These are phyloP conservation scores for Rhododendron kiyosumense DNA, from an alignment of 148 eudicot genomes.

Conservation along the genomic window DNA sequence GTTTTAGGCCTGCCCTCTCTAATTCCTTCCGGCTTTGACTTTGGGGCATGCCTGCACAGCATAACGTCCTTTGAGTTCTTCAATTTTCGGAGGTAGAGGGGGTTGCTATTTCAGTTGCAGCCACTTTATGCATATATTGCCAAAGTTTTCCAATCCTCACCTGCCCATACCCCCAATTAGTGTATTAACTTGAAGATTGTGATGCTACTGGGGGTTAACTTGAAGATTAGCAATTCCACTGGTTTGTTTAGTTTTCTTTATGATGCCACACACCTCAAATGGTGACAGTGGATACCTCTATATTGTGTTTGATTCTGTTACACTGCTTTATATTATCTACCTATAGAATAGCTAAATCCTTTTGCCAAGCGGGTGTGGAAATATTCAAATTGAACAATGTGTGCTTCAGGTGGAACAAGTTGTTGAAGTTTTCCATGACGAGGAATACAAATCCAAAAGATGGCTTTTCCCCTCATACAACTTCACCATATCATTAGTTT, in stretches of 20 bases:
- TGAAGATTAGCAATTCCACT: background rate
- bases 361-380: background rate
- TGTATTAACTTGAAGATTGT: background rate
- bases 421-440: slow-evolving; percentile 39
- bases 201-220: background rate
- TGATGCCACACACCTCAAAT: background rate
- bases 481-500: slow-evolving; percentile 32
- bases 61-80: background rate
- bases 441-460: slow-evolving; percentile 33
- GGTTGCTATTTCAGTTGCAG: background rate
- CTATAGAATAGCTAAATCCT: background rate
- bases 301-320: background rate
- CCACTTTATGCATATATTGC: background rate
- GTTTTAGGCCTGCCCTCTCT: background rate
- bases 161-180: background rate
- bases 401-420: slow-evolving; percentile 44
- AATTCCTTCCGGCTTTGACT: background rate
- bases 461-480: slow-evolving; percentile 45
- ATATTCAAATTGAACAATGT: background rate
- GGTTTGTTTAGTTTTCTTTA: background rate
- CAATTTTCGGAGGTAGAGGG: background rate
- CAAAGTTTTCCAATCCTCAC: background rate
- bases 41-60: background rate
- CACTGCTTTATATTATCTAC: background rate
- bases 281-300: background rate